Conservation (phyloP, 2,329 filamentous ascomycete genomes). For the Clonostachys byssicola region DNA sequence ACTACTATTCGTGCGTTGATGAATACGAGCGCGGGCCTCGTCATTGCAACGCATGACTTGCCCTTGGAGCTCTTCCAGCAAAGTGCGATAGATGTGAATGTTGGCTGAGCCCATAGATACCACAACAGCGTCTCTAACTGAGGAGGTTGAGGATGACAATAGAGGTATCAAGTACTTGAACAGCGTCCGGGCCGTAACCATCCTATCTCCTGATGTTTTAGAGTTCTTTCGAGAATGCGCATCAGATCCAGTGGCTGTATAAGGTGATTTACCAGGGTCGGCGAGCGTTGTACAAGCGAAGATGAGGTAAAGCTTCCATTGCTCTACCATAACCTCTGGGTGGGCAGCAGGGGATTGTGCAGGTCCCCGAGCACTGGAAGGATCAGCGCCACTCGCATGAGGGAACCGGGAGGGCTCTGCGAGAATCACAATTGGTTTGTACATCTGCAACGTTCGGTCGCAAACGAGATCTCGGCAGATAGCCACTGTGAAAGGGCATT, state of each 20-base stretch:
- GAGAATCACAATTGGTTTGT: slow-evolving; percentile 73
- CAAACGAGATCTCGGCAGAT: slow-evolving; percentile 90
- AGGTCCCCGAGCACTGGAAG: slow-evolving; percentile 45
- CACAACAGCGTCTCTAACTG: slow-evolving; percentile 86
- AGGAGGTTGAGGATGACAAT: slow-evolving; percentile 72
- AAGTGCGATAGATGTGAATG: slow-evolving; percentile 83
- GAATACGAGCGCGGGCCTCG: slow-evolving; percentile 80
- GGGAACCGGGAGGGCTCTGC: slow-evolving; percentile 69
- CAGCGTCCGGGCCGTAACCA: slow-evolving; percentile 81
- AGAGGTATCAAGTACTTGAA: slow-evolving; percentile 92
- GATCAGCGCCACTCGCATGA: slow-evolving; percentile 60
- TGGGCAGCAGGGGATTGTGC: slow-evolving; percentile 63
- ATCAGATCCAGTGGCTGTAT: slow-evolving; percentile 35
- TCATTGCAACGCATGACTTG: slow-evolving; percentile 84
- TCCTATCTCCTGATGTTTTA: slow-evolving; percentile 66
- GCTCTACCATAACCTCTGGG: slow-evolving; percentile 85
- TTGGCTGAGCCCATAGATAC: slow-evolving; percentile 93
- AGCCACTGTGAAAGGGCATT: slow-evolving; percentile 86
- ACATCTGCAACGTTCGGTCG: slow-evolving; percentile 89
- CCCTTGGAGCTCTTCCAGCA: slow-evolving; percentile 85
- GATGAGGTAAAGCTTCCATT: slow-evolving; percentile 96
- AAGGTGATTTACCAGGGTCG: slow-evolving; percentile 62
- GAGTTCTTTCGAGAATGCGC: slow-evolving; percentile 84
- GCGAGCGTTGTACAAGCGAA: slow-evolving; percentile 95
- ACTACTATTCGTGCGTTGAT: slow-evolving; percentile 80